Evolutionary conservation across 2,329 filamentous ascomycete species (phyloP).

Genomic region (Alternaria triticimaculans): DNA sequence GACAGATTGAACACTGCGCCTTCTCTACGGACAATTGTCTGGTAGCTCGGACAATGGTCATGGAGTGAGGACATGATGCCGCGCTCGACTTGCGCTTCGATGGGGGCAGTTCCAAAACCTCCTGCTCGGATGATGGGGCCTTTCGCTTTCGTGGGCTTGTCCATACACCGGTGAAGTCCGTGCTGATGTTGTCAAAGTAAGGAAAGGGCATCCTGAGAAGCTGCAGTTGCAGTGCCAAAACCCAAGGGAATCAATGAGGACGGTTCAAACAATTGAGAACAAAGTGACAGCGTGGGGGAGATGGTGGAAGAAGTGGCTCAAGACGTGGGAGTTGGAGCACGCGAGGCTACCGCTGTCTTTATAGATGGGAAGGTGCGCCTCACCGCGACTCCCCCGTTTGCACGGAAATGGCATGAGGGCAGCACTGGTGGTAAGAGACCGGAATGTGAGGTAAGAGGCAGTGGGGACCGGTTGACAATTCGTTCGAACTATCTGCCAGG

Average conservation of each 20-base stretch:
- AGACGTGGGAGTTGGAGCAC: not conserved
- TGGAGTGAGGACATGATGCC: conserved; percentile 16
- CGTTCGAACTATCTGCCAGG: not conserved
- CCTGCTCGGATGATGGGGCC: not conserved
- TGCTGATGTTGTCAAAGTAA: conserved; percentile 15
- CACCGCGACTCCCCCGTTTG: not conserved
- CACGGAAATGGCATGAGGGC: not conserved
- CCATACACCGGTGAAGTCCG: conserved; percentile 11
- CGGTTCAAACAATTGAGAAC: not conserved
- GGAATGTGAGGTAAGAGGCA: not conserved
- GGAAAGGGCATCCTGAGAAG: conserved; percentile 8
- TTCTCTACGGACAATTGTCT: conserved; percentile 5
- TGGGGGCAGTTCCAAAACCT: not conserved
- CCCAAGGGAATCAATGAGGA: not conserved
- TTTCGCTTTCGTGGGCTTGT: conserved; percentile 9
- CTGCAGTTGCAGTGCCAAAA: not conserved
- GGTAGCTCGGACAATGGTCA: conserved; percentile 12
- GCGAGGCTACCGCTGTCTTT: not conserved
- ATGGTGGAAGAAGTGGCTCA: not conserved
- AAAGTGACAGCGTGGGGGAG: not conserved
- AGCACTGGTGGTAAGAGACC: not conserved
- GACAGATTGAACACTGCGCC: conserved; percentile 18
- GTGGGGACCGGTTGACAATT: no score
- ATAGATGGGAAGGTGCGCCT: not conserved
- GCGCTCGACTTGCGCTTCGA: not conserved